Base-by-base conservation (phyloP, 148 eudicot species). In the Chenopodium formosanum region DNA sequence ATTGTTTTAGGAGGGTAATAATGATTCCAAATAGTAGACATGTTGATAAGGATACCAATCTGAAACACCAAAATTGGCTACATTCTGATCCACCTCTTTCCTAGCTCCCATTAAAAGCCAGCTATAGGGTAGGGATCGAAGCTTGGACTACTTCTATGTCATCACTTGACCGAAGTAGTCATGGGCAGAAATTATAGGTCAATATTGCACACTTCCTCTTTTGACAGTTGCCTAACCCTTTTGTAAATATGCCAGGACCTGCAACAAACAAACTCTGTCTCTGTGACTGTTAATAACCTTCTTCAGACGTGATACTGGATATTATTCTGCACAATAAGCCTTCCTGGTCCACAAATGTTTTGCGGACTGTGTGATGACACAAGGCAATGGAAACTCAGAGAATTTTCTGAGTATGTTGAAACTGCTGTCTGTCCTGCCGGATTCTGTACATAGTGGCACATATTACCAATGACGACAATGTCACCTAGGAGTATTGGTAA, bases 281-380 rank as follows among this genome's bases (percentile, higher is more conserved):
- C 94, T 34, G 93, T 93, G 77, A 94, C 98, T 80, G 95, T 96
- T 74, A 96, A 96, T 91, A 96, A 96, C 89, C 98, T 96, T 84
- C 94, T 96, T 85, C 99, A 94, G 84, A 89, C 92, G 94, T 92
- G 89, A 96, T 77, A 73, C 50, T 50, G 32, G 65, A 62, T 81
- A 70, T 62, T 52, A 74, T 48, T 64, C 71, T 62, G 67, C 75
- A 70, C 67, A 63, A 80, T 76, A 77, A 81, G 70, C 78, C 64
- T 66, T 79, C 78, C 53, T 29, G 74, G 27, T 40, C 78, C 71
- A 56, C 58, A 2, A 71, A 53, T 13, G 46, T 62, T 68, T 37
- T 64, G 67, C 23, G 22, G 34, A 74, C 44, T 4, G 56, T 72
- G 72, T 52, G 44, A 17, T 53, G 25, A 53, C 76, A 67, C 44